Conservation (phyloP, 208 protist species). For the Leishmania tarentolae region DNA sequence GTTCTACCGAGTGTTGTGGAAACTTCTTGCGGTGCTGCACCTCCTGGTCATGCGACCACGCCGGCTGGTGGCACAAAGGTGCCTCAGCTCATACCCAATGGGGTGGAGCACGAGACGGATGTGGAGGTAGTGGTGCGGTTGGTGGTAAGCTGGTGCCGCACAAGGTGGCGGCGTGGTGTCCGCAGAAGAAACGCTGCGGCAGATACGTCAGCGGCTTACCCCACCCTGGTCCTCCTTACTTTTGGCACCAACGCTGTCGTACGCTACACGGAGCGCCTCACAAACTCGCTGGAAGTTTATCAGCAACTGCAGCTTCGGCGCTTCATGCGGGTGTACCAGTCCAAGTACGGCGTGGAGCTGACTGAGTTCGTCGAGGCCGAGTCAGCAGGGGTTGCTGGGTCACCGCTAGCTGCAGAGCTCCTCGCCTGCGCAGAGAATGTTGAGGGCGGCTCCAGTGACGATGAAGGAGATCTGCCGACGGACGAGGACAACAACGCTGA, state of each 20-base stretch:
- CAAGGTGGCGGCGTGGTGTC: constrained; percentile 11
- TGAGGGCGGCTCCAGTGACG: constrained; percentile 16
- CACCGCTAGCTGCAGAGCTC: constrained; percentile 7
- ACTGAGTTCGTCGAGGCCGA: constrained; percentile 5
- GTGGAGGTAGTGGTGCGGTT: constrained; percentile 63
- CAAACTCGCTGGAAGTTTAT: constrained; percentile 53
- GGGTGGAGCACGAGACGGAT: constrained; percentile 57
- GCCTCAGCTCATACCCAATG: constrained; percentile 48
- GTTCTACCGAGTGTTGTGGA: neutral
- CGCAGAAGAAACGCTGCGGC: neutral
- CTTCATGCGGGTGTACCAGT: constrained; percentile 64
- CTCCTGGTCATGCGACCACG: neutral
- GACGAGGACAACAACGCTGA: constrained; percentile 2
- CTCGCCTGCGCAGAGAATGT: constrained; percentile 2
- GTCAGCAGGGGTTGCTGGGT: neutral
- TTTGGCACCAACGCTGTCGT: constrained; percentile 40
- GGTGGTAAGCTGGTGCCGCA: constrained; percentile 55
- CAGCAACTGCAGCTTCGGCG: constrained; percentile 58
- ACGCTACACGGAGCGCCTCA: constrained; percentile 60
- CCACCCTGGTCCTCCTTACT: constrained; percentile 50
- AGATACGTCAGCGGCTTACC: neutral
- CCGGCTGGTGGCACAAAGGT: constrained; percentile 2
- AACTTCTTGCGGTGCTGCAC: too few species aligned
- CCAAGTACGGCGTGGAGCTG: constrained; percentile 44
- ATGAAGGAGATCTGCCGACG: neutral